These are phyloP conservation scores for Penicillium chermesinum DNA, from an alignment of 495 filamentous ascomycete species.

Conservation along the genomic window DNA sequence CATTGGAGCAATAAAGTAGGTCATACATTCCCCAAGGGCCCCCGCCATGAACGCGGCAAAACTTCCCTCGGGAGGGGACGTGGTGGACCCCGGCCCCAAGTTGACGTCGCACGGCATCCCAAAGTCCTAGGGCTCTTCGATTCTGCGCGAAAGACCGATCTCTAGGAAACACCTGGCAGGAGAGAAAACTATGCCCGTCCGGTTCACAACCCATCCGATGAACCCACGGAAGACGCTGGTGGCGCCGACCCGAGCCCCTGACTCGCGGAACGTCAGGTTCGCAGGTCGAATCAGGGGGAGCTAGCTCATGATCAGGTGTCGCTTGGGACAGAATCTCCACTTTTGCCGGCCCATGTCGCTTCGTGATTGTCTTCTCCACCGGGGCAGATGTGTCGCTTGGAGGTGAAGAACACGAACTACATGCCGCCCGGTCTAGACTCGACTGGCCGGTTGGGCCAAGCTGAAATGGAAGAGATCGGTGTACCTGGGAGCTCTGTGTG, in stretches of 20 bases:
- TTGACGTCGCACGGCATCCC: neutral
- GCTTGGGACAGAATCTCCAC: no score
- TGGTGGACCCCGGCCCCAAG: neutral
- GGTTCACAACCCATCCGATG: neutral
- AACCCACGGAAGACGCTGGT: neutral
- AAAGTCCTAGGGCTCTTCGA: no score
- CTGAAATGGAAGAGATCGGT: neutral
- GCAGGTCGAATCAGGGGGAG: no score
- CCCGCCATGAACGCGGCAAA: neutral
- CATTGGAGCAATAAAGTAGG: neutral
- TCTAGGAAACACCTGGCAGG: neutral
- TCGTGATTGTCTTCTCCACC: neutral
- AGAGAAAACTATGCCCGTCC: neutral
- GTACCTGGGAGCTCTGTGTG: no score
- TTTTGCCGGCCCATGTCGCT: neutral
- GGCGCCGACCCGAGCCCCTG: neutral
- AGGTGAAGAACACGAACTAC: neutral
- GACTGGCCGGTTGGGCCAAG: neutral
- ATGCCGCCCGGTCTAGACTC: neutral
- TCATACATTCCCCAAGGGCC: neutral
- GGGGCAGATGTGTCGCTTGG: neutral
- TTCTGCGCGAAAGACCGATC: no score
- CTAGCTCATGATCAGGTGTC: no score
- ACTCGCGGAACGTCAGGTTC: no score
- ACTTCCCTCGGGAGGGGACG: neutral